Evolutionary conservation across 2,329 filamentous ascomycete genomes (phyloP).

Genomic region (Ascochyta viciae-villosae): DNA sequence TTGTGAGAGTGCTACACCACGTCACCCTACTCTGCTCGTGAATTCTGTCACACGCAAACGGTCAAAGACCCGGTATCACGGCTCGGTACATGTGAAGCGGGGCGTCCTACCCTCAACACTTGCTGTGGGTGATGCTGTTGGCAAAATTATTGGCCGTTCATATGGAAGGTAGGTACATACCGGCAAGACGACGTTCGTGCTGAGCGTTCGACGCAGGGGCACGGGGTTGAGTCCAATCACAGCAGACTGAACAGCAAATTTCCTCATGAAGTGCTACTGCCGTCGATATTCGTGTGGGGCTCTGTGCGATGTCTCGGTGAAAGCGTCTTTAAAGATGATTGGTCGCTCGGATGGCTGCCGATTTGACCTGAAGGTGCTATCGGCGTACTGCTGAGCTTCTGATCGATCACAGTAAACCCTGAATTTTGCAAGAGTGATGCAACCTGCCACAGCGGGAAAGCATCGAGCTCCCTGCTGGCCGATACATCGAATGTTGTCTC

Average conservation of each 20-base stretch:
- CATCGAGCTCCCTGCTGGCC: slow-evolving; percentile 18
- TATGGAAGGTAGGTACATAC: slow-evolving; percentile 2
- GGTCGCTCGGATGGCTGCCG: slow-evolving; percentile 5
- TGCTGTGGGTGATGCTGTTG: slow-evolving; percentile 9
- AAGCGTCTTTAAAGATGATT: neutral
- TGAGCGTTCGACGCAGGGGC: slow-evolving; percentile 7
- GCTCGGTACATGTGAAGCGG: slow-evolving; percentile 17
- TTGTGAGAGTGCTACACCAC: slow-evolving; percentile 17
- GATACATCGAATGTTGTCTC: slow-evolving; percentile 31
- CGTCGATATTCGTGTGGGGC: slow-evolving; percentile 4
- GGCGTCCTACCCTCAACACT: slow-evolving; percentile 20
- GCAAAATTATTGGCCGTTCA: slow-evolving; percentile 9
- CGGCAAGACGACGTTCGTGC: slow-evolving; percentile 6
- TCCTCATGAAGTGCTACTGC: slow-evolving; percentile 1
- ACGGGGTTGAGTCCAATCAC: neutral
- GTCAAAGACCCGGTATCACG: slow-evolving; percentile 12
- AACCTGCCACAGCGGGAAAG: slow-evolving; percentile 19
- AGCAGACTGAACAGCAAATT: neutral
- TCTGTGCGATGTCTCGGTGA: slow-evolving; percentile 10
- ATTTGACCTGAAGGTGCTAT: slow-evolving; percentile 4
- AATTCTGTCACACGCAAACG: slow-evolving; percentile 19
- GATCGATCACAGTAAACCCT: neutral
- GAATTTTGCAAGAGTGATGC: slow-evolving; percentile 9
- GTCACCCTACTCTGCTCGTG: slow-evolving; percentile 14
- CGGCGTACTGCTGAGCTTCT: slow-evolving; percentile 6